These are phyloP conservation scores for Fragosphaeria purpurea DNA, from an alignment of 2,329 filamentous ascomycete genomes.

Conservation along the genomic window DNA sequence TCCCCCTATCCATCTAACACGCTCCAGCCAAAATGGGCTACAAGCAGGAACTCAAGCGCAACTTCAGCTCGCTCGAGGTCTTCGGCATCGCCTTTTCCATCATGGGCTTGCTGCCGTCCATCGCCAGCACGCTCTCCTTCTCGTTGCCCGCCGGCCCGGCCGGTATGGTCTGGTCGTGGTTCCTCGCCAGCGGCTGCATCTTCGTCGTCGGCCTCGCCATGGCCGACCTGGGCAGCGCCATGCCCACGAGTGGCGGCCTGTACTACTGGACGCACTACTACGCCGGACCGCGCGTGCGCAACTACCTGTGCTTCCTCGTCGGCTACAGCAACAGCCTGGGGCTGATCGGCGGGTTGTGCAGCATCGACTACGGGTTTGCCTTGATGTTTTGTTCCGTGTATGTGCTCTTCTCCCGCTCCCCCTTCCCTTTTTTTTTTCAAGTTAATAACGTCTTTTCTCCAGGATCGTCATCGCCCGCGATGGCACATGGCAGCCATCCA, in stretches of 20 bases:
- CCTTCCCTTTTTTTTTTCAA: neutral
- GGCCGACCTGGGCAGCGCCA: slow-evolving; percentile 41
- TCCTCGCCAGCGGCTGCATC: slow-evolving; percentile 46
- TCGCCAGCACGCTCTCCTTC: slow-evolving; percentile 48
- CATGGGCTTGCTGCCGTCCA: slow-evolving; percentile 52
- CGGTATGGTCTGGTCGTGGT: slow-evolving; percentile 55
- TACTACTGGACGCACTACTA: slow-evolving; percentile 54
- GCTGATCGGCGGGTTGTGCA: slow-evolving; percentile 50
- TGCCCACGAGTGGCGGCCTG: slow-evolving; percentile 49
- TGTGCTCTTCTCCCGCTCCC: slow-evolving; percentile 5
- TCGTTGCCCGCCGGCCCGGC: slow-evolving; percentile 49
- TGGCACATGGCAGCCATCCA: slow-evolving; percentile 44
- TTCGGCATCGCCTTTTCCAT: slow-evolving; percentile 51
- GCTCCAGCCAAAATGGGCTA: slow-evolving; percentile 21
- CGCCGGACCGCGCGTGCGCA: slow-evolving; percentile 41
- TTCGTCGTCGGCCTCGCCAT: slow-evolving; percentile 51
- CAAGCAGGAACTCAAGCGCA: slow-evolving; percentile 50
- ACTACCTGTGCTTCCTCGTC: slow-evolving; percentile 49
- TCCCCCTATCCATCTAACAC: slow-evolving; percentile 11
- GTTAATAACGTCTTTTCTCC: neutral
- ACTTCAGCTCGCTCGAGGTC: slow-evolving; percentile 52
- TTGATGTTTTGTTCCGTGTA: slow-evolving; percentile 48
- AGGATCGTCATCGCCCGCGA: slow-evolving; percentile 45
- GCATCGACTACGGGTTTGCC: slow-evolving; percentile 47
- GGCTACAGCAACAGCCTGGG: slow-evolving; percentile 53